These are phyloP conservation scores for Arachnomyces sp. DNA, from an alignment of 2,329 filamentous ascomycete genomes.

Conservation along the genomic window DNA sequence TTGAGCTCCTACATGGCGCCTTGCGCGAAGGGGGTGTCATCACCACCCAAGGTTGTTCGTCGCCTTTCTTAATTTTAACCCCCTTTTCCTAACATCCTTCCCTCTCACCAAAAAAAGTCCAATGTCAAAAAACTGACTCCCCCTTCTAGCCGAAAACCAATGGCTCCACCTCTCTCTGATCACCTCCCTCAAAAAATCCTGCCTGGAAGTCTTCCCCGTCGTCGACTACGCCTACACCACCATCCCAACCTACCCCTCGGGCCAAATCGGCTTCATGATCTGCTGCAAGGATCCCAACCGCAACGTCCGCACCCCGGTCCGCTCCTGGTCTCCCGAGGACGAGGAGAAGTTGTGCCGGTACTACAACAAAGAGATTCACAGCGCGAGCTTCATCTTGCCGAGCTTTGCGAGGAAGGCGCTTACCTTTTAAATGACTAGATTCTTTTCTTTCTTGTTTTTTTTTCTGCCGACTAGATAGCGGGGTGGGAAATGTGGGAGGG, in stretches of 20 bases:
- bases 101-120: slow-evolving; percentile 3
- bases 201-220: slow-evolving; percentile 92
- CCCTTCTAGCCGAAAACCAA: slow-evolving; percentile 80
- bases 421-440: no score
- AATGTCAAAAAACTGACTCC: slow-evolving; percentile 18
- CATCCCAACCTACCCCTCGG: slow-evolving; percentile 97
- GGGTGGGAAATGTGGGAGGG: no score
- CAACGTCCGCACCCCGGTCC: slow-evolving; percentile 77
- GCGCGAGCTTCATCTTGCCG: slow-evolving; percentile 86
- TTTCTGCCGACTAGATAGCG: no score
- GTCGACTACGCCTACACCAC: slow-evolving; percentile 98
- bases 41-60: slow-evolving; percentile 99
- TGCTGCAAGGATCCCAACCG: slow-evolving; percentile 88
- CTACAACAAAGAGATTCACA: slow-evolving; percentile 96
- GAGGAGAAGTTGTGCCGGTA: slow-evolving; percentile 91
- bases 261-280: slow-evolving; percentile 99
- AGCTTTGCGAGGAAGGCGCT: slow-evolving; percentile 80
- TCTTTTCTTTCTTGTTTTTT: no score
- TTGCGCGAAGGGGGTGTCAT: slow-evolving; percentile 95
- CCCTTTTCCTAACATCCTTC: slow-evolving; percentile 9
- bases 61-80: slow-evolving; percentile 64
- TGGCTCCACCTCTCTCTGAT: slow-evolving; percentile 97
- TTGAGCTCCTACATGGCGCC: slow-evolving; percentile 83
- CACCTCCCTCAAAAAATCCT: slow-evolving; percentile 89
- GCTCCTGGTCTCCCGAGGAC: slow-evolving; percentile 75